phyloP scores from a whole-genome alignment of 2,329 filamentous ascomycete species.

The Trichoderma aggressivum region DNA sequence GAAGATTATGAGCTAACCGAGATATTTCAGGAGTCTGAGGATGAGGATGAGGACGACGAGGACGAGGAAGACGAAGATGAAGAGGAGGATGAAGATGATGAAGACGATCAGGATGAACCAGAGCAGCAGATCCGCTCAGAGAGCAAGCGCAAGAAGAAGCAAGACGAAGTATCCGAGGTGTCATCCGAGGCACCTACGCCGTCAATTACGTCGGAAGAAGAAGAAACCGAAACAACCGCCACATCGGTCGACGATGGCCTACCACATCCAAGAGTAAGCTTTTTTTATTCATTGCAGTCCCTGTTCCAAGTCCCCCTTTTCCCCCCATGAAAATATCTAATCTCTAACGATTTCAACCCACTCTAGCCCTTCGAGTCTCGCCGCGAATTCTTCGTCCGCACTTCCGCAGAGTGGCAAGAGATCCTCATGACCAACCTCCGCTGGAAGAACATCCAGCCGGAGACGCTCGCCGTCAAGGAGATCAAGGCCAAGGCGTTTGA shows the following conservation, averaged over 20 bases:
- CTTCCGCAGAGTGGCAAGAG: conserved; percentile 87
- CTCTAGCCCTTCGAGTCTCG: conserved; percentile 79
- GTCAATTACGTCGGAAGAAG: conserved; percentile 37
- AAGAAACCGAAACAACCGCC: conserved; percentile 46
- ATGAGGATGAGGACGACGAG: conserved; percentile 54
- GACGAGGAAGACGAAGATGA: conserved; percentile 60
- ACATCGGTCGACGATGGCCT: conserved; percentile 67
- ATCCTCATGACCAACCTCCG: conserved; percentile 72
- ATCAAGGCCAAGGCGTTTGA: conserved; percentile 88
- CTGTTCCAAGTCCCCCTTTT: neutral
- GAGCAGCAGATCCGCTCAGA: conserved; percentile 48
- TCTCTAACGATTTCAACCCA: neutral
- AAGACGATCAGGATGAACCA: conserved; percentile 50
- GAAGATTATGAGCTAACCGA: neutral
- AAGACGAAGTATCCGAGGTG: conserved; percentile 41
- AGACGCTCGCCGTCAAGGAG: conserved; percentile 78
- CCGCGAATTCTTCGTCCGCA: conserved; percentile 87
- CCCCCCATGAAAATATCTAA: neutral
- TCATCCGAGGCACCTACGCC: conserved; percentile 33
- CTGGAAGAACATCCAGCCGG: conserved; percentile 63
- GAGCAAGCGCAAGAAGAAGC: conserved; percentile 57
- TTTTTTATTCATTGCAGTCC: neutral
- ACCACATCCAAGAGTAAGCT: conserved; percentile 61
- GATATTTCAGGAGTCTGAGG: conserved; percentile 50
- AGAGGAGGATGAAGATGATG: conserved; percentile 52